These are phyloP conservation scores for Vicia villosa DNA, from an alignment of 306 rosid species.

Conservation along the genomic window DNA sequence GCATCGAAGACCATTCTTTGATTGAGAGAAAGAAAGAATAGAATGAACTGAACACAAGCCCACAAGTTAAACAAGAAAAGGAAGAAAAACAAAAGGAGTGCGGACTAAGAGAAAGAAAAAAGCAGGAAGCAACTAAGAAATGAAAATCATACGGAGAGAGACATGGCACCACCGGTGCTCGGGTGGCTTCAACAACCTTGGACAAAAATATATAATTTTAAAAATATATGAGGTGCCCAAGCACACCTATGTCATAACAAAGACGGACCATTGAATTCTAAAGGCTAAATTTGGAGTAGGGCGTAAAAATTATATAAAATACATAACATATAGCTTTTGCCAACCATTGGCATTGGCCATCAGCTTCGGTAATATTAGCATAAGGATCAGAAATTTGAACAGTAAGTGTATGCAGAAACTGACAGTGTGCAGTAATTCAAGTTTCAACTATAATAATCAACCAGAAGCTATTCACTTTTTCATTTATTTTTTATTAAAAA, in stretches of 20 bases:
- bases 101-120: neutral
- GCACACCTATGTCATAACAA: neutral
- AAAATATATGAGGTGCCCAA: neutral
- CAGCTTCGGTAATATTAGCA: neutral
- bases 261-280: neutral
- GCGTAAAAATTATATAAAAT: constrained; percentile 9
- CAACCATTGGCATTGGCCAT: constrained; percentile 19
- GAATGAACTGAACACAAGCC: neutral
- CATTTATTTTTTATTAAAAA: too few species aligned
- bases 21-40: neutral
- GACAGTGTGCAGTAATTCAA: constrained; percentile 5
- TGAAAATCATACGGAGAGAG: neutral
- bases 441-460: constrained; percentile 21
- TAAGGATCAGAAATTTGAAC: neutral
- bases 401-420: constrained; percentile 2
- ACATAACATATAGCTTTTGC: neutral
- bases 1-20: neutral
- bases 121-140: neutral
- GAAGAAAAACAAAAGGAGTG: neutral
- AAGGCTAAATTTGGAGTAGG: constrained; percentile 23
- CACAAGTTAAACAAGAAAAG: neutral
- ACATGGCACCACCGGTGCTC: neutral
- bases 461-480: neutral
- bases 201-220: neutral
- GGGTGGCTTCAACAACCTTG: neutral